Evolutionary conservation across 345 rosid genomes (phyloP), one percentile per base, ranked within the genome.

Genomic region (Trapa bicornis): DNA sequence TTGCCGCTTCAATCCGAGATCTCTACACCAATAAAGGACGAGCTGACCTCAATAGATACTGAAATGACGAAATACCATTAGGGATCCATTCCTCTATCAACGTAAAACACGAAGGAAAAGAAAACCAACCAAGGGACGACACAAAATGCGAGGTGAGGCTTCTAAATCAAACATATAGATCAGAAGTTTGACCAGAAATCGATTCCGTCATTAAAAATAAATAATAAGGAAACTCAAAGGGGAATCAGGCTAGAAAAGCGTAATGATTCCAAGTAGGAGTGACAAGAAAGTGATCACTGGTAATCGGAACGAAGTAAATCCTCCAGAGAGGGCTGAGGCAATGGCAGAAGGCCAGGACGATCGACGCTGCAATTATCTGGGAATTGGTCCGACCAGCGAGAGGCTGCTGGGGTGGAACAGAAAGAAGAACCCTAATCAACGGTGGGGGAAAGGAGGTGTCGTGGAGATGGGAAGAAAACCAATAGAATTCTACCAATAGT

Each of bases 331-430:
- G 9, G 50, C 6, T 39, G 42, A 0, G 6, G 42, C 42, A 68
- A 47, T 39, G 41, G 50, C 79, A 74, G 77, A 73, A 66, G 61
- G 56, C 38, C 9, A 62, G 10, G 14, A 38, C 61, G 73, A 70
- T 63, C 50, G 33, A 32, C 22, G 33, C 53, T 52, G 13, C 29
- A 35, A 71, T 69, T 75, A 71, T 65, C 78, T 80, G 80, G 76
- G 67, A 74, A 68, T 68, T 61, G 66, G 48, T 75, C 77, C 80
- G 82, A 70, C 83, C 87, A 75, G 69, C 14, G 57, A 17, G 68
- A 8, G 41, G 33, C 12, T 9, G 9, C 12, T 45, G 47, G 9
- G 47, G 60, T 39, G 32, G 66, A 22, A 22, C 29, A 22, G 29
- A 22, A 32, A 11, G 39, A 14, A 16, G 53, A 72, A 69, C 71